phyloP scores from a whole-genome alignment of 164 flowering plant species.

The Tetrastigma voinierianum region DNA sequence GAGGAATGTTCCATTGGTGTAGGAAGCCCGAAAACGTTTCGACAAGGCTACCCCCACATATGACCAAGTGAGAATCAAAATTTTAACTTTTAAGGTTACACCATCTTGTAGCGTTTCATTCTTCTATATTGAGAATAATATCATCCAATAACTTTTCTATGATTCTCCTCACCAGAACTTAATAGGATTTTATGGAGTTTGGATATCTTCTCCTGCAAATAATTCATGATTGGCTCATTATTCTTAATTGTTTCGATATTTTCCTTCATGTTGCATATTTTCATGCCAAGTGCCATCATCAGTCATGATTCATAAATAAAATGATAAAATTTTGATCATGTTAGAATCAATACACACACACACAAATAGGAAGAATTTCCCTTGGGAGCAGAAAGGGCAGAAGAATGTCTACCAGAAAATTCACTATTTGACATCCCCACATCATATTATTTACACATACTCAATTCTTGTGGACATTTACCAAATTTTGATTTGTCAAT shows the following conservation, averaged over 20 bases:
- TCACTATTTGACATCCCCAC: too few species aligned
- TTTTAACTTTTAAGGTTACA: neutral
- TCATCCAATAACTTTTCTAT: too few species aligned
- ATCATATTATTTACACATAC: too few species aligned
- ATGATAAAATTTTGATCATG: neutral
- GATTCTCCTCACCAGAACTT: too few species aligned
- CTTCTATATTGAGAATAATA: neutral
- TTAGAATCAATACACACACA: neutral
- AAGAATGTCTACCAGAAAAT: too few species aligned
- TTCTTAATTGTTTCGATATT: neutral
- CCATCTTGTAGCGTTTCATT: neutral
- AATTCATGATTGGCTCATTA: neutral
- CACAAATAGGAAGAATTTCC: too few species aligned
- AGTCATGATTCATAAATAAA: neutral
- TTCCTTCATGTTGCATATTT: neutral
- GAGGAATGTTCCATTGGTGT: slow-evolving; percentile 15
- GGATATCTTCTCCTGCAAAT: neutral
- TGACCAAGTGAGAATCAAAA: slow-evolving; percentile 50
- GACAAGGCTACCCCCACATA: slow-evolving; percentile 65
- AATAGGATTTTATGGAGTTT: neutral
- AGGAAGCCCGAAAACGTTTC: slow-evolving; percentile 80
- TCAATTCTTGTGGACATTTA: too few species aligned
- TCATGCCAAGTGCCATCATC: neutral
- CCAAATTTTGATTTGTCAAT: too few species aligned
- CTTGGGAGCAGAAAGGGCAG: too few species aligned